These are phyloP conservation scores for Pyrenophora teres DNA, from an alignment of 2,329 filamentous ascomycete species.

Conservation along the genomic window DNA sequence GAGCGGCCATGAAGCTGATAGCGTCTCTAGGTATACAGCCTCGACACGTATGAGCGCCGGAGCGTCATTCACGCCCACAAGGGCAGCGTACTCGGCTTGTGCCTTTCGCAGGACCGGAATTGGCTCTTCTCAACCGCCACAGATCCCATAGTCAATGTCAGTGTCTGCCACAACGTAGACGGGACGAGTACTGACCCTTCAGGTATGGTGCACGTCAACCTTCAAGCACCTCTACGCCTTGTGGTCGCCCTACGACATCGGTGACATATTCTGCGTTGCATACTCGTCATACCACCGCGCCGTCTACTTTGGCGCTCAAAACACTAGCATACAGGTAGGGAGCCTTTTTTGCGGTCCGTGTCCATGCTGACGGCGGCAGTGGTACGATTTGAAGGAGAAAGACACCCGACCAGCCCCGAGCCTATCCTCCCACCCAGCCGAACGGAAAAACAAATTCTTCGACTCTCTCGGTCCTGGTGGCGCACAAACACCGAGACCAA, in stretches of 20 bases:
- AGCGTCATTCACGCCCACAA: slow-evolving; percentile 84
- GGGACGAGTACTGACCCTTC: slow-evolving; percentile 12
- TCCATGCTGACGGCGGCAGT: slow-evolving; percentile 53
- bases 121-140: slow-evolving; percentile 91
- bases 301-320: slow-evolving; percentile 90
- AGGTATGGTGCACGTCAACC: slow-evolving; percentile 79
- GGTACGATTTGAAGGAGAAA: slow-evolving; percentile 76
- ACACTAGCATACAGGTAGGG: slow-evolving; percentile 72
- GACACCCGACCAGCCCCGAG: slow-evolving; percentile 63
- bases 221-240: slow-evolving; percentile 83
- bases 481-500: slow-evolving; percentile 73
- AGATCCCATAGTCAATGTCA: slow-evolving; percentile 86
- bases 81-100: slow-evolving; percentile 85
- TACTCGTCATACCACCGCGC: slow-evolving; percentile 81
- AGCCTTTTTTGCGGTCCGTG: neutral
- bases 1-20: slow-evolving; percentile 19
- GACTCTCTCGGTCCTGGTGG: slow-evolving; percentile 88
- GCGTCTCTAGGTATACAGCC: slow-evolving; percentile 69
- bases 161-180: slow-evolving; percentile 6
- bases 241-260: slow-evolving; percentile 91
- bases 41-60: slow-evolving; percentile 83
- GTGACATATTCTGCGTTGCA: slow-evolving; percentile 93
- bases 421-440: slow-evolving; percentile 72
- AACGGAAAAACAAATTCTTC: slow-evolving; percentile 86
- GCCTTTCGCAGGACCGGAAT: slow-evolving; percentile 73